A percentile compares a stretch with the other conserved stretches of the same genome.
Evolutionary conservation across 306 rosid genomes (phyloP).

Genomic region (Cucurbita ficifolia): DNA sequence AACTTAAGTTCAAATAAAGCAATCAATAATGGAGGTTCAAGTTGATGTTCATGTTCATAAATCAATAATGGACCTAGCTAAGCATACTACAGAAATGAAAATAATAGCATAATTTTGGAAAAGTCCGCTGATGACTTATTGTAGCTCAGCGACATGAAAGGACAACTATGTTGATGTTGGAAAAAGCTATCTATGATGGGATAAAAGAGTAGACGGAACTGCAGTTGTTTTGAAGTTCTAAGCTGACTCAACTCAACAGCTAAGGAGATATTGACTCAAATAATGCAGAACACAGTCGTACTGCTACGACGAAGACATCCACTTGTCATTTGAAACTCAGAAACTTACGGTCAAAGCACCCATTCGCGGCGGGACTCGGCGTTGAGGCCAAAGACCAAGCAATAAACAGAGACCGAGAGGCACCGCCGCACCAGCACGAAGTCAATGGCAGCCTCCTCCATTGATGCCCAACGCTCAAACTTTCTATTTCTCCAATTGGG

Average conservation of each 20-base stretch:
- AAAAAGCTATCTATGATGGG: not conserved
- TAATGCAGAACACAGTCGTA: not conserved
- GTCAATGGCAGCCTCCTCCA: conserved; percentile 42
- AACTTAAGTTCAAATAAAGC: not conserved
- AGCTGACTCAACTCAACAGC: not conserved
- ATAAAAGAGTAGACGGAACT: not conserved
- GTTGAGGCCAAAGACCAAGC: conserved; percentile 52
- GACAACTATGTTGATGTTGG: not conserved
- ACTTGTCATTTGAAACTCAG: not conserved
- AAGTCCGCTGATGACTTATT: not conserved
- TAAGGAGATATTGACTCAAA: not conserved
- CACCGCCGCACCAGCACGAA: conserved; percentile 45
- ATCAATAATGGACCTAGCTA: not conserved
- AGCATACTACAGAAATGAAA: not conserved
- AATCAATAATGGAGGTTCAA: not conserved
- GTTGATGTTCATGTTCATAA: not conserved
- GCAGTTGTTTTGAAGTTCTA: not conserved
- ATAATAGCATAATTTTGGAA: not conserved
- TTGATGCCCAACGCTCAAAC: not conserved
- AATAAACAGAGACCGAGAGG: conserved; percentile 49
- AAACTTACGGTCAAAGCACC: conserved; percentile 55
- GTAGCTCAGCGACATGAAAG: not conserved
- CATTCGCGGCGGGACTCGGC: conserved; percentile 67
- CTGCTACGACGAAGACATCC: not conserved
- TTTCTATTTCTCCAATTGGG: not conserved